phyloP scores from a whole-genome alignment of 2,329 filamentous ascomycete genomes.

The Calonectria leucothoes region DNA sequence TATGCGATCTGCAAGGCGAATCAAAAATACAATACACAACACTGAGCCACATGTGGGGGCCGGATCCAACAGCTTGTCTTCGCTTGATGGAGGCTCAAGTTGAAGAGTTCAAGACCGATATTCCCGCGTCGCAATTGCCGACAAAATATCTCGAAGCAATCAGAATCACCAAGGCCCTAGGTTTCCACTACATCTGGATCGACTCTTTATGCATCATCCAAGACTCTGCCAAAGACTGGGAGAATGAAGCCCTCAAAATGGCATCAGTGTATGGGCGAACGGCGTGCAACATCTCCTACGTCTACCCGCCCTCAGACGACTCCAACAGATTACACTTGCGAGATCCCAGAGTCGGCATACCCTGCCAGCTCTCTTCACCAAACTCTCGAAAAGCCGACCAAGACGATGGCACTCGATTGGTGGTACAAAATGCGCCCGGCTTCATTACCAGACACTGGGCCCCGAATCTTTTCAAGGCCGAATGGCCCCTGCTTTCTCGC shows the following conservation, averaged over 20 bases:
- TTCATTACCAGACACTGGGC: not conserved
- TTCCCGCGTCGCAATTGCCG: not conserved
- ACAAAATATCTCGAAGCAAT: conserved; percentile 15
- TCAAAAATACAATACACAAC: conserved; percentile 14
- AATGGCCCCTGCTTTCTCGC: not conserved
- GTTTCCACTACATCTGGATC: conserved; percentile 9
- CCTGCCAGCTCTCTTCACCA: not conserved
- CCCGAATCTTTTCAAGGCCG: not conserved
- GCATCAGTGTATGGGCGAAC: conserved; percentile 7
- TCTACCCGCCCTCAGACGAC: conserved; percentile 8
- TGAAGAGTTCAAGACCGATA: not conserved
- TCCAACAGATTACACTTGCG: not conserved
- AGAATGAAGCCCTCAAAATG: conserved; percentile 5
- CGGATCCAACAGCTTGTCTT: conserved; percentile 6
- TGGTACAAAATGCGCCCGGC: not conserved
- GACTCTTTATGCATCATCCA: not conserved
- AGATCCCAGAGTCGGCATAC: not conserved
- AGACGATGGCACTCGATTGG: not conserved
- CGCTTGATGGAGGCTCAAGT: conserved; percentile 2
- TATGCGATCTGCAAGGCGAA: not conserved
- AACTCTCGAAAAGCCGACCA: not conserved
- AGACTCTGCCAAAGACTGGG: conserved; percentile 1
- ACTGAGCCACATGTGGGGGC: conserved; percentile 24
- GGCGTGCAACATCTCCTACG: conserved; percentile 16
- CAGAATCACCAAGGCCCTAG: conserved; percentile 5